These are phyloP conservation scores for Vanderwaltozyma polyspora DNA, from an alignment of 805 yeast species.

Conservation along the genomic window DNA sequence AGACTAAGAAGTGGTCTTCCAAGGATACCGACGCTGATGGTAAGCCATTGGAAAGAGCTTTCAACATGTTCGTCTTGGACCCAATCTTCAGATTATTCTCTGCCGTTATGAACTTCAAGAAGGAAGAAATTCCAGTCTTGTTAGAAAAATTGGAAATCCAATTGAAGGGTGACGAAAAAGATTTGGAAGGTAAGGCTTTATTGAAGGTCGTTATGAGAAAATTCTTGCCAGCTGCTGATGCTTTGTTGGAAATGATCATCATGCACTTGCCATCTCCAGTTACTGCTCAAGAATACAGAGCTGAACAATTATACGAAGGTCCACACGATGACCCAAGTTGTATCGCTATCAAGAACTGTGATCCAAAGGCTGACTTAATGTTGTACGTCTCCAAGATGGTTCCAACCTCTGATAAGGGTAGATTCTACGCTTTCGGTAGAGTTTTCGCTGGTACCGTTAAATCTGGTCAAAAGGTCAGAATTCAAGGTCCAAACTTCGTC, in stretches of 20 bases:
- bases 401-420: constrained; percentile 99
- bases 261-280: constrained; percentile 98
- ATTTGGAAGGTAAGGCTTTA: constrained; percentile 95
- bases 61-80: constrained; percentile 97
- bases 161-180: constrained; percentile 94
- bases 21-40: constrained; percentile 91
- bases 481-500: constrained; percentile 98
- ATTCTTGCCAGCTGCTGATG: constrained; percentile 99
- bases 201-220: constrained; percentile 97
- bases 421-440: constrained; percentile 99
- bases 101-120: constrained; percentile 97
- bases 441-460: constrained; percentile 98
- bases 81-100: constrained; percentile 95
- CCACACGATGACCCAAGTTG: constrained; percentile 85
- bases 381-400: constrained; percentile 99
- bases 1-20: constrained; percentile 98
- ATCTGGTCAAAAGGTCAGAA: constrained; percentile 97
- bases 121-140: constrained; percentile 85
- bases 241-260: constrained; percentile 95
- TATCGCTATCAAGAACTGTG: constrained; percentile 92
- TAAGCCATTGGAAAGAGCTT: constrained; percentile 91
- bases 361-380: constrained; percentile 95
- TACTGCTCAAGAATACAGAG: constrained; percentile 98
- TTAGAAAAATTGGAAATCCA: constrained; percentile 84
- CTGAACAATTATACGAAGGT: constrained; percentile 97